Evolutionary conservation across 179 eudicot genomes (phyloP).

Genomic region (Drosera spatulata): DNA sequence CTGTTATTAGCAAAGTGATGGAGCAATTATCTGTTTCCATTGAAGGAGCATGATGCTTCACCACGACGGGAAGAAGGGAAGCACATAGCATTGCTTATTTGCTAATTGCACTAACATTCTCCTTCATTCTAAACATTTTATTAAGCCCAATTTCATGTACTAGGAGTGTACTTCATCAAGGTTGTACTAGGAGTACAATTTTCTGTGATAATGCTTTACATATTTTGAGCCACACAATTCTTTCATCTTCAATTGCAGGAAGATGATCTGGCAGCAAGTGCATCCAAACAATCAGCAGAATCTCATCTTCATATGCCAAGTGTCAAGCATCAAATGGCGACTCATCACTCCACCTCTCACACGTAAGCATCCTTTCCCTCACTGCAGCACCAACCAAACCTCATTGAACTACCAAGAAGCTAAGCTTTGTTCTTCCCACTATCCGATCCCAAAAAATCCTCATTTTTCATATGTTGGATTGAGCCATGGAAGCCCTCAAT

Average conservation of each 20-base stretch:
- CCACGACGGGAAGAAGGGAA: too few species aligned
- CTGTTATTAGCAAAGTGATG: too few species aligned
- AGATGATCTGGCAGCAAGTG: neutral
- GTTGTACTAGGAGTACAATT: neutral
- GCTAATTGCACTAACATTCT: too few species aligned
- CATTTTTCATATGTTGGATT: slow-evolving; percentile 2
- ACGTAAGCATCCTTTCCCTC: slow-evolving; percentile 2
- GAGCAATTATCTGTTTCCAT: too few species aligned
- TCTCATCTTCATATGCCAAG: slow-evolving; percentile 6
- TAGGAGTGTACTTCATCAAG: neutral
- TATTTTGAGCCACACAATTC: slow-evolving; percentile 2
- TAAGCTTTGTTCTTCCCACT: neutral
- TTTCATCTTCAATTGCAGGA: neutral
- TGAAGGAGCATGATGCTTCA: too few species aligned
- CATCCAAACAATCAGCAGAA: neutral
- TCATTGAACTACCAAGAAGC: neutral
- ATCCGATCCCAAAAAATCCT: neutral
- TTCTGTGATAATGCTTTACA: neutral
- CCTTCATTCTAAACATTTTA: too few species aligned
- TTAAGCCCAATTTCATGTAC: neutral
- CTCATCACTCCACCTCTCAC: slow-evolving; percentile 2
- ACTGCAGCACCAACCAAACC: neutral
- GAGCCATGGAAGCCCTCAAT: slow-evolving; percentile 76
- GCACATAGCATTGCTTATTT: too few species aligned
- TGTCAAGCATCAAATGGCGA: neutral